Evolutionary conservation across 768 basidiomycete genomes (phyloP).

Genomic region (Suillus subaureus): DNA sequence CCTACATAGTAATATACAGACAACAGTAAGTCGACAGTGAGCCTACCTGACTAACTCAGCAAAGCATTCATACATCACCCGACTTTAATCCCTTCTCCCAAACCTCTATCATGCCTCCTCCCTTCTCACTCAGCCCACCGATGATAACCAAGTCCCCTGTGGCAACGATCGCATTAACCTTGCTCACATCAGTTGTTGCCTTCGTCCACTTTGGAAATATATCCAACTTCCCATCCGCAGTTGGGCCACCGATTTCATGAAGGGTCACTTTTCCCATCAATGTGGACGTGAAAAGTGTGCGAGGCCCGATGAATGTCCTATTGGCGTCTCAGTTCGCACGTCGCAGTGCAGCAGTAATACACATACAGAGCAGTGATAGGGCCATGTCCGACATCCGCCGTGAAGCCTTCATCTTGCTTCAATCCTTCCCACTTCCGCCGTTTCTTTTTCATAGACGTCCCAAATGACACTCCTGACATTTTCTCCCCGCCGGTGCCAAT

Average conservation of each 20-base stretch:
- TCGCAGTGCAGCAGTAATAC: neutral
- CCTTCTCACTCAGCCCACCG: slow-evolving; percentile 61
- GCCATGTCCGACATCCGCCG: slow-evolving; percentile 48
- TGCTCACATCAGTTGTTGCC: slow-evolving; percentile 46
- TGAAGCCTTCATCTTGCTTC: slow-evolving; percentile 44
- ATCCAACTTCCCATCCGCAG: slow-evolving; percentile 38
- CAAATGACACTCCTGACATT: slow-evolving; percentile 9
- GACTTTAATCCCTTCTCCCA: slow-evolving; percentile 40
- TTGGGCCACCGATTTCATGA: slow-evolving; percentile 47
- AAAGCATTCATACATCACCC: neutral
- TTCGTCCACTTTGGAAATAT: slow-evolving; percentile 50
- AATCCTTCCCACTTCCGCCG: slow-evolving; percentile 77
- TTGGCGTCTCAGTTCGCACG: slow-evolving; percentile 4
- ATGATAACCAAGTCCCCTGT: slow-evolving; percentile 53
- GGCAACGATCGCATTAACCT: slow-evolving; percentile 65
- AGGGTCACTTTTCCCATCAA: slow-evolving; percentile 59
- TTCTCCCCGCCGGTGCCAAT: slow-evolving; percentile 72
- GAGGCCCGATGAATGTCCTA: slow-evolving; percentile 55
- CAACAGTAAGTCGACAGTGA: too few species aligned
- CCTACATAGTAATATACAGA: neutral
- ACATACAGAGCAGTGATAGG: slow-evolving; percentile 50
- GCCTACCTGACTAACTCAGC: neutral
- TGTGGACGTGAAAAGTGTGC: slow-evolving; percentile 57
- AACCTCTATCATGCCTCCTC: slow-evolving; percentile 65
- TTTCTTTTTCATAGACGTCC: slow-evolving; percentile 44